phyloP scores from a whole-genome alignment of 306 rosid genomes.

The Parietaria judaica region DNA sequence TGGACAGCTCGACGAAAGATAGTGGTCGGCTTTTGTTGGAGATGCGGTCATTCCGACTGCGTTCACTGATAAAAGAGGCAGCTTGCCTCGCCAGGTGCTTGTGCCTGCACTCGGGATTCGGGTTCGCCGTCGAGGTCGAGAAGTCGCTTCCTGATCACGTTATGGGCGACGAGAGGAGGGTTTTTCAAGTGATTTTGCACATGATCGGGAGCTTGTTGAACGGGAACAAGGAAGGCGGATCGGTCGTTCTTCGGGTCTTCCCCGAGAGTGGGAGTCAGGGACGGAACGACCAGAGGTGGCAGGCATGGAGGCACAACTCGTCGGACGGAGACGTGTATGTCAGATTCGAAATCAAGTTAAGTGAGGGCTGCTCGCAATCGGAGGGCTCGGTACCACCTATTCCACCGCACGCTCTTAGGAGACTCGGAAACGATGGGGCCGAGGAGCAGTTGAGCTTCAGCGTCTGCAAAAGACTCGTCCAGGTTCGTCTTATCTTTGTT shows the following conservation, averaged over 20 bases:
- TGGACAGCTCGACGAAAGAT: constrained; percentile 75
- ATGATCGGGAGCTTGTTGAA: constrained; percentile 87
- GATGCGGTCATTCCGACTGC: constrained; percentile 67
- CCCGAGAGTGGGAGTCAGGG: constrained; percentile 80
- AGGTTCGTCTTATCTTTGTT: constrained; percentile 45
- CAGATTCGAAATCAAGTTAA: constrained; percentile 77
- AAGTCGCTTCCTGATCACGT: constrained; percentile 73
- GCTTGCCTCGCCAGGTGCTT: constrained; percentile 89
- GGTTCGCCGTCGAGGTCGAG: constrained; percentile 70
- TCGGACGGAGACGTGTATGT: constrained; percentile 73
- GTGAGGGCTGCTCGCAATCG: constrained; percentile 40
- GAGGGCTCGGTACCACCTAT: constrained; percentile 40
- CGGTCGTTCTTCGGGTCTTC: constrained; percentile 49
- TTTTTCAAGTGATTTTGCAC: constrained; percentile 95
- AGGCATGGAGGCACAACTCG: constrained; percentile 69
- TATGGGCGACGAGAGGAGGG: constrained; percentile 93
- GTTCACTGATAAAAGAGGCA: constrained; percentile 82
- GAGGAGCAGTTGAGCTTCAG: constrained; percentile 81
- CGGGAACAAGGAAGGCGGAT: constrained; percentile 47
- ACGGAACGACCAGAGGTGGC: constrained; percentile 77
- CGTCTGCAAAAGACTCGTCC: constrained; percentile 83
- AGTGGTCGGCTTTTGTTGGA: constrained; percentile 72
- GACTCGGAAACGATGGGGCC: constrained; percentile 50
- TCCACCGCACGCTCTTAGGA: constrained; percentile 34
- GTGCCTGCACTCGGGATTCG: constrained; percentile 66